Conservation (phyloP, 139 green algal species). For the Dunaliella sp. region DNA sequence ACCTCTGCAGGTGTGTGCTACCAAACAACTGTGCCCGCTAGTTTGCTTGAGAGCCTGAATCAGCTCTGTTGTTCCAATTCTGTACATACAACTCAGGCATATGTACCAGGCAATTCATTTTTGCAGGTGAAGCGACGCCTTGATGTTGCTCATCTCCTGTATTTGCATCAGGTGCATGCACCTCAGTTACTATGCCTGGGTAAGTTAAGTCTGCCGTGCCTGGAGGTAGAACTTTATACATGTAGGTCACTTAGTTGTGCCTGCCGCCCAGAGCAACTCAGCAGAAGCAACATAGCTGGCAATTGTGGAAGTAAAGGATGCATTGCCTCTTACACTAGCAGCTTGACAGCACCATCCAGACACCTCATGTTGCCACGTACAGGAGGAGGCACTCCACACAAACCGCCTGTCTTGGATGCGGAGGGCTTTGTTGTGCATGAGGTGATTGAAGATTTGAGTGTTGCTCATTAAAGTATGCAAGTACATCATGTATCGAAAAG, state of each 20-base stretch:
- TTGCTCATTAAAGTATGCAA: no score
- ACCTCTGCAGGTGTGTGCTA: not conserved
- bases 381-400: slow-evolving; percentile 81
- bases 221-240: not conserved
- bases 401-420: slow-evolving; percentile 56
- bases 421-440: slow-evolving; percentile 75
- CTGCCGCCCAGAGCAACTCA: not conserved
- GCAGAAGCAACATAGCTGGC: not conserved
- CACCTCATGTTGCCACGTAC: not conserved
- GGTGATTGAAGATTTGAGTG: no score
- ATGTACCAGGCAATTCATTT: no score
- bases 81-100: not conserved
- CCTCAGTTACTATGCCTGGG: not conserved
- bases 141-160: not conserved
- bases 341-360: no score
- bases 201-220: not conserved
- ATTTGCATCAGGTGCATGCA: not conserved
- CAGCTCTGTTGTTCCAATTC: not conserved
- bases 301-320: not conserved
- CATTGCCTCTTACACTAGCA: no score
- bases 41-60: not conserved
- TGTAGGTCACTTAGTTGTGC: not conserved
- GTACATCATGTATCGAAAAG: no score
- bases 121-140: not conserved
- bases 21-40: not conserved